Evolutionary conservation across 2,329 filamentous ascomycete species (phyloP), one percentile per base, ranked within the genome.

Genomic region (Ceratocystis colombiana): DNA sequence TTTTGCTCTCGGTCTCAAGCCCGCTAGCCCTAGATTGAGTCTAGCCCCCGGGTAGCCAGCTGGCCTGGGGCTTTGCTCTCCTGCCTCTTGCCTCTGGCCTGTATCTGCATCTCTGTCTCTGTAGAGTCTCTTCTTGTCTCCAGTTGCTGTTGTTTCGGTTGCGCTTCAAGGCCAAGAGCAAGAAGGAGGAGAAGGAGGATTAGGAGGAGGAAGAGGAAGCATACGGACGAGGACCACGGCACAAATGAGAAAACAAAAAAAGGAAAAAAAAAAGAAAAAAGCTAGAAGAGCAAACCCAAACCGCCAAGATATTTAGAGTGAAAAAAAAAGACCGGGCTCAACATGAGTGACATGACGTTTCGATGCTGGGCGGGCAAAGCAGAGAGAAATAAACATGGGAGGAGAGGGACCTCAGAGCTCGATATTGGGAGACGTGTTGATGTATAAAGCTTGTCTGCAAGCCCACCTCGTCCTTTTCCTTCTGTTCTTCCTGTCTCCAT

Each of bases 361-460:
- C 41, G 59, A 25, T 37, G 17, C 20, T 20, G 30, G 15, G 20
- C 59, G 41, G 44, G 28, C 59, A 33, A 17, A n/a, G 37, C 20
- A 44, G 20, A 61, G 33, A 33, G 8, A 62, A 50, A 48, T 48
- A 50, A 30, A 6, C 25, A 25, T 25, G 30, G 22, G 44, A 62
- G 30, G 30, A 22, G 10, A 20, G 8, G 20, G 20, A 48, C 17
- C 46, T 22, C 17, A 22, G 46, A 48, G 46, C 46, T 48, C 20
- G 46, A 48, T 48, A 20, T n/a, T n/a, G 46, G 8, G 46, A 48
- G 46, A 5, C 59, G 20, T n/a, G 8, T 55, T 15, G 5, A 57
- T 30, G 53, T 57, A 57, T 57, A 57, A 57, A 57, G 53, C 53
- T 30, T 8, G 59, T n/a, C 22, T 20, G 30, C n/a, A 62, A 45